These are phyloP conservation scores for Oemleria cerasiformis DNA, from an alignment of 306 rosid genomes.

Conservation along the genomic window DNA sequence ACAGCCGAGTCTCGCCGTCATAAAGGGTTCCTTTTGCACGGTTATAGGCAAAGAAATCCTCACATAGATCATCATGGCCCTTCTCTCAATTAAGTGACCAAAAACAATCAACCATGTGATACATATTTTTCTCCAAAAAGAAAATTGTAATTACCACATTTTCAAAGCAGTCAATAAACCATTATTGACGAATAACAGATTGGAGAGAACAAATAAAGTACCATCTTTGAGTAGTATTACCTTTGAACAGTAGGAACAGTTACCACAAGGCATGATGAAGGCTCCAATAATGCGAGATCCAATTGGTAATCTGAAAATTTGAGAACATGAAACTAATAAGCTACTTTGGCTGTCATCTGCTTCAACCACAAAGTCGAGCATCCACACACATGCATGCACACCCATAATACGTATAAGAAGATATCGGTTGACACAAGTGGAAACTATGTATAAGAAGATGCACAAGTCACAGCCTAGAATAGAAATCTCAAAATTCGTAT, in stretches of 20 bases:
- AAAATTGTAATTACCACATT: not conserved
- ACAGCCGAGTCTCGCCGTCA: constrained; percentile 91
- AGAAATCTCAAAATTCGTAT: no score
- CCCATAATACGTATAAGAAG: no score
- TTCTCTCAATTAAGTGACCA: constrained; percentile 33
- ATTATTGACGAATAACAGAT: constrained; percentile 23
- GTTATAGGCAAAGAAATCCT: constrained; percentile 83
- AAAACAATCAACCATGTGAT: constrained; percentile 6
- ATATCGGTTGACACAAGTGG: no score
- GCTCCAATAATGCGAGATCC: constrained; percentile 85
- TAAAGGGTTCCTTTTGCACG: constrained; percentile 96
- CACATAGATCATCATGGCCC: constrained; percentile 97
- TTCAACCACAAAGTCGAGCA: not conserved
- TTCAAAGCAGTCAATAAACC: constrained; percentile 14
- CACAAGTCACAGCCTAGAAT: no score
- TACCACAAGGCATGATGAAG: constrained; percentile 98
- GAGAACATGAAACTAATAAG: constrained; percentile 14
- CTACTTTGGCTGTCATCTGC: constrained; percentile 2
- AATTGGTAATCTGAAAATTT: constrained; percentile 60
- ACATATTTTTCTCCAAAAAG: constrained; percentile 13
- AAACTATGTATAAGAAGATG: no score
- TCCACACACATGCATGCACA: not conserved
- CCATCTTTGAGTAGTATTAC: constrained; percentile 30
- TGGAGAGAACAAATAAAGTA: constrained; percentile 8
- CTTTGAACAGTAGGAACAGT: constrained; percentile 81